Base-by-base conservation (phyloP, 805 yeast species). In the Kazachstania taianensis region DNA sequence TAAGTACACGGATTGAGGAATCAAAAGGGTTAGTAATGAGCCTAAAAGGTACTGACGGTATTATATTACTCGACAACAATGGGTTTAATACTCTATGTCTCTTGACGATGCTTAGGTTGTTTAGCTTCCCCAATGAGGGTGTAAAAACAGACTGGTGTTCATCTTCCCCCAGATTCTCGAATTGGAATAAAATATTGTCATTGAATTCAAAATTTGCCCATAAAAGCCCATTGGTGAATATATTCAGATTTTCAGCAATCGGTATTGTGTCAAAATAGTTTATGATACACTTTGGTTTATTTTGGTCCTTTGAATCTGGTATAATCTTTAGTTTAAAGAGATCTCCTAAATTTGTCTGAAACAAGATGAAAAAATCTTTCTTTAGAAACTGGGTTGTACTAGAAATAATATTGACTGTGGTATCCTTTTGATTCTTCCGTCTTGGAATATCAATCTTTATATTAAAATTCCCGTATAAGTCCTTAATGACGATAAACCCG, bases 191-290 rank as follows among this genome's bases (percentile, higher is more conserved):
- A 14, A 63, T 55, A 47, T 78, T 82, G 48, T 79, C 76, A 20
- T 79, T 75, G 38, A 63, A 55, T 39, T 78, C 78, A 7, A 75
- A 62, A 41, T 78, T 76, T 1, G 79, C 81, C 53, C 74, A 82
- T 25, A 89, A 48, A 44, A 75, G 81, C 0, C 97, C 98, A 5
- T 81, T 70, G 43, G 71, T 78, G 42, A 86, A 67, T 28, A 89
- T 73, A 27, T 68, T 62, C 9, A 89, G 46, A 5, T 68, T 52
- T 15, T 65, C 63, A 18, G 81, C 69, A 1, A 69, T 54, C 2
- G 86, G 81, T 24, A 83, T 66, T 0, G 94, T 69, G 50, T 83
- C 96, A 56, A 89, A 87, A 49, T 81, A 86, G 12, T 72, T 64
- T 10, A 81, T 65, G n/a, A 63, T 52, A 7, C 80, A 50, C 2